Evolutionary conservation across 2,329 filamentous ascomycete species (phyloP), one percentile per base, ranked within the genome.

Genomic region (Stylonectria norvegica): DNA sequence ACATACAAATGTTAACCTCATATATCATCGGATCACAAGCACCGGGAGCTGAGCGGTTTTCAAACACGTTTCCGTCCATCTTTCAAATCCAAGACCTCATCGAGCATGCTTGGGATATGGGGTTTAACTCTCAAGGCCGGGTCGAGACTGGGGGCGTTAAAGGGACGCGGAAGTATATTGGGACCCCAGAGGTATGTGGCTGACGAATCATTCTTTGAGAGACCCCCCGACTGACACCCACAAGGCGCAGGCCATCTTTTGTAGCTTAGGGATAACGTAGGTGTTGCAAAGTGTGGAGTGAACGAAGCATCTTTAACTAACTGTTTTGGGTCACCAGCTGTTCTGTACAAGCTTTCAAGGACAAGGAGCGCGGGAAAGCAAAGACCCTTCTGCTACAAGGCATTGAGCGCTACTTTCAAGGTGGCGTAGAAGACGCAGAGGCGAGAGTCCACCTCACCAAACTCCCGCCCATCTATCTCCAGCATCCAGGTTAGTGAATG

Each of bases 91-190:
- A 97, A 59, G 85, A 95, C 39, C 70, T 82, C 55, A 95, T 97
- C 52, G 91, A 97, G 63, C 67, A 71, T 12, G 91, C 89, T 0
- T 97, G 91, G 91, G 87, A 95, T 56, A 74, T 73, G 58, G 89
- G 86, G 1, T 88, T 93, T 59, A 93, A 94, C 55, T 61, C 76
- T 3, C 74, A 81, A 31, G 88, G 86, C 4, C 77, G 87, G 22
- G 59, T 79, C 3, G 89, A 97, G 64, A 96, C 90, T 1, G 91
- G 91, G 3, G 89, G 89, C 1, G 86, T 97, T 48, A 79, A 72
- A 48, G 83, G 83, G n/a, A 95, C 90, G 0, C 79, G 93, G 45
- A 97, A 96, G 63, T 97, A 93, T 59, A 97, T 97, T 53, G 91
- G 91, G 12, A 96, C 91, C 2, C 83, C 88, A 7, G 91, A 97